These are phyloP conservation scores for Tagetes patula DNA, from an alignment of 129 eudicot genomes.

Conservation along the genomic window DNA sequence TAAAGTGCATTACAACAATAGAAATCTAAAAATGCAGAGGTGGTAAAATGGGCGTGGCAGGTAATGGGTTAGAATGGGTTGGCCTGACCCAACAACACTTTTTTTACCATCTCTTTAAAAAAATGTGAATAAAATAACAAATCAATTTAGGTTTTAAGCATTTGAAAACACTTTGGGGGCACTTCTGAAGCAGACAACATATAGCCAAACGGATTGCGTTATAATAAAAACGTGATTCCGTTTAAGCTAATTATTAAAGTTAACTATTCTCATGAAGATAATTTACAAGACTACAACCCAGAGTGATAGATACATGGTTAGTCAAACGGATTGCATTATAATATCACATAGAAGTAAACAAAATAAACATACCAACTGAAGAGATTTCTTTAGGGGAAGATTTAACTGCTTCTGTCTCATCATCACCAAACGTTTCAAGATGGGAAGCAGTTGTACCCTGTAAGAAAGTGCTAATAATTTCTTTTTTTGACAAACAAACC, in stretches of 20 bases:
- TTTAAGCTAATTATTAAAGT: neutral
- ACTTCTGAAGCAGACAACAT: neutral
- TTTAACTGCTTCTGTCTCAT: constrained; percentile 42
- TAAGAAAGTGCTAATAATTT: constrained; percentile 55
- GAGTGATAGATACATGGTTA: neutral
- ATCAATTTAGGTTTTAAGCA: constrained; percentile 5
- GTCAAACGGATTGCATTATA: neutral
- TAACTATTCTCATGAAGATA: neutral
- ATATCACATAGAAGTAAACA: neutral
- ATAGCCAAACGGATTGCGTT: neutral
- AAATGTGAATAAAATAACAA: neutral
- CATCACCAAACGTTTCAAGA: constrained; percentile 47
- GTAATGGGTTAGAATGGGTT: neutral
- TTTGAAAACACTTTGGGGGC: neutral
- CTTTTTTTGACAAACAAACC: constrained; percentile 59
- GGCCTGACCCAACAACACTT: neutral
- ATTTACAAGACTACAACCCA: neutral
- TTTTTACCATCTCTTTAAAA: neutral
- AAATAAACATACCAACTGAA: constrained; percentile 40
- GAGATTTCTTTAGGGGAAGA: constrained; percentile 22
- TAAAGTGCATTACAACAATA: constrained; percentile 25
- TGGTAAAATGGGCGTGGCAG: neutral
- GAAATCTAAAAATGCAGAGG: neutral
- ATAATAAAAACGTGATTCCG: neutral
- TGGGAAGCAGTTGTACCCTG: constrained; percentile 81